Evolutionary conservation across 768 basidiomycete species (phyloP).

Genomic region (Psilocybe cubensis): DNA sequence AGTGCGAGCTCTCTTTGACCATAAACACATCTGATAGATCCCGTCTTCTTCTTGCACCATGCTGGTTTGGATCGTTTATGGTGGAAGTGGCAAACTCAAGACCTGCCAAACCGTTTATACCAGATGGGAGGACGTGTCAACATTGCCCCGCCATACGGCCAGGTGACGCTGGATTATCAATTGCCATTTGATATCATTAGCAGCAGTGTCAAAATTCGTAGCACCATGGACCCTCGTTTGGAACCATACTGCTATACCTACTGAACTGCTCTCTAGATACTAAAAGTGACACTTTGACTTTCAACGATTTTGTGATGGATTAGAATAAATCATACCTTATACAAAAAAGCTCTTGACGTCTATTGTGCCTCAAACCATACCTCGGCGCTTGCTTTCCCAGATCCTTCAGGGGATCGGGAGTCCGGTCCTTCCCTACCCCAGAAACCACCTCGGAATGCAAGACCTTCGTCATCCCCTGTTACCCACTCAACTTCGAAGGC

Average conservation of each 20-base stretch:
- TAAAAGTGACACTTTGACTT: not conserved
- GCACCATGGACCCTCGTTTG: not conserved
- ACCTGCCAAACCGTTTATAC: not conserved
- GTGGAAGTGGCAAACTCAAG: slow-evolving; percentile 21
- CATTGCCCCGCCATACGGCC: not conserved
- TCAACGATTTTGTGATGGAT: not conserved
- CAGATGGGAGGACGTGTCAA: not conserved
- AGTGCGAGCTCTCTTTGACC: not conserved
- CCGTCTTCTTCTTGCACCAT: slow-evolving; percentile 41
- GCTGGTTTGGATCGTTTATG: slow-evolving; percentile 37
- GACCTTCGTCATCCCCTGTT: slow-evolving; percentile 21
- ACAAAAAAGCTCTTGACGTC: not conserved
- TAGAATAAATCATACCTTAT: not conserved
- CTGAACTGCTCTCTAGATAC: not conserved
- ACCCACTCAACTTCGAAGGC: slow-evolving; percentile 40
- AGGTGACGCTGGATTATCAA: not conserved
- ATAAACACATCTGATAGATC: not conserved
- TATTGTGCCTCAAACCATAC: slow-evolving; percentile 24
- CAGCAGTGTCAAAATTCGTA: not conserved
- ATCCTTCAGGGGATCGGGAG: slow-evolving; percentile 24
- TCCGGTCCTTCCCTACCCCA: slow-evolving; percentile 38
- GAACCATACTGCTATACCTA: not conserved
- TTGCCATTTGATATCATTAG: not conserved
- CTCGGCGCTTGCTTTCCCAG: slow-evolving; percentile 32
- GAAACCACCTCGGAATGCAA: slow-evolving; percentile 38